Base-by-base conservation (phyloP, 495 filamentous ascomycete species). In the Trichodelitschia bisporula region DNA sequence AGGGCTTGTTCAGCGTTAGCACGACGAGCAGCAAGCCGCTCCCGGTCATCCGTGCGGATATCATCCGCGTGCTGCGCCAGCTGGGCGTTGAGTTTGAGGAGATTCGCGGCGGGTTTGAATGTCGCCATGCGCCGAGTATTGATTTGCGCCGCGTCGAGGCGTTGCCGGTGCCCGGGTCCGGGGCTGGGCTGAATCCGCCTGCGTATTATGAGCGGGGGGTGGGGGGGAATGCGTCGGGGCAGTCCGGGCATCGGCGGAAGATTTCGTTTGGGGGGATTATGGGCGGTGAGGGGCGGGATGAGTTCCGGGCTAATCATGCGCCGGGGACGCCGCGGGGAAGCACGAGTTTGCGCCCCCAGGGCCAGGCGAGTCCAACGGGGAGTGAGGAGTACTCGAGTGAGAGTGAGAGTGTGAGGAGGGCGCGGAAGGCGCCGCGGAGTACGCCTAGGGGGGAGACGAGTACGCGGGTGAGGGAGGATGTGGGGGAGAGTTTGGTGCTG, bases 1-100 rank as follows among this genome's bases (percentile, higher is more conserved):
- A 99, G 49, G 86, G 86, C 15, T 66, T 99, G 15, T 99, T 99
- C 57, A 93, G 83, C 45, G 86, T 95, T 19, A 82, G 77, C 3
- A 99, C 86, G 0, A 99, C 86, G 2, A 92, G 82, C 39, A 89
- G 73, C 42, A 86, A 82, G 39, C 78, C 89, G 2, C 59, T 95
- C 14, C 46, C 66, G 2, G 61, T 75, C 36, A 97, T 97, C 37
- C 69, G 84, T 24, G 58, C 65, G 11, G 86, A 99, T 45, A 84
- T 99, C 44, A 86, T 91, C 45, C 66, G 83, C 18, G 86, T 93
- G 9, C 52, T 99, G 14, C 73, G 67, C 32, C 69, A 78, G 48
- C 64, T 95, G 3, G 69, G 72, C n/a, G 80, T 99, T 20, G 76
- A 83, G 3, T 91, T 73, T 41, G 68, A 58, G 10, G 86, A 99